Evolutionary conservation across 331 rosid genomes (phyloP), one percentile per base, ranked within the genome.

Genomic region (Dryas integrifolia): DNA sequence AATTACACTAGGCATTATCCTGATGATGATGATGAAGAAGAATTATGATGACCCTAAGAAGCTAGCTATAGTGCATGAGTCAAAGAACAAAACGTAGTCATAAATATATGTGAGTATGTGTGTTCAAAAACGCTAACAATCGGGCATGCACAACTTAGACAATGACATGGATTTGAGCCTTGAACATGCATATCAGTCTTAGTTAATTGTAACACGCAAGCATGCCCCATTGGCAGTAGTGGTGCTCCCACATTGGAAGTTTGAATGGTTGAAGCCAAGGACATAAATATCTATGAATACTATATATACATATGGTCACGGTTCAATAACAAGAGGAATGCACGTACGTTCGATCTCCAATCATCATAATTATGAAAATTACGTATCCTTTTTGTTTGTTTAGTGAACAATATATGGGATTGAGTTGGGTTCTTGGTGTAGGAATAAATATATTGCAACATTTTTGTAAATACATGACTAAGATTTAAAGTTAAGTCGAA

Each of bases 211-310:
- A 13, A 16, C 74, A 69, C 74, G 74, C 49, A 69, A 40, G 51
- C 43, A 53, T 69, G 24, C 24, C 30, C 30, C 24, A 60, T 38
- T 14, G 65, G 65, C 13, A 60, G 24, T 6, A 46, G 26, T 38
- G 40, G 10, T 24, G 16, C n/a, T 58, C 35, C 65, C 49, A 38
- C 4, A 50, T 11, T 11, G 21, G 55, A 3, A 70, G 51, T 41
- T 70, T 55, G 43, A 70, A 70, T 18, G 63, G 26, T 43, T 41
- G 43, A 70, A 70, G 43, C 64, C 74, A 70, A 21, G 38, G 41
- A 69, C 53, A 41, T 18, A 45, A 30, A 30, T 30, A 30, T 30
- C 35, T 30, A 2, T 30, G 24, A 30, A 30, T 30, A 30, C 35
- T 30, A 30, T 30, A 30, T 2, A 30, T 30, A 30, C 35, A 30